Conservation (phyloP, 768 basidiomycete genomes). For the Rhodotorula kratochvilovae region DNA sequence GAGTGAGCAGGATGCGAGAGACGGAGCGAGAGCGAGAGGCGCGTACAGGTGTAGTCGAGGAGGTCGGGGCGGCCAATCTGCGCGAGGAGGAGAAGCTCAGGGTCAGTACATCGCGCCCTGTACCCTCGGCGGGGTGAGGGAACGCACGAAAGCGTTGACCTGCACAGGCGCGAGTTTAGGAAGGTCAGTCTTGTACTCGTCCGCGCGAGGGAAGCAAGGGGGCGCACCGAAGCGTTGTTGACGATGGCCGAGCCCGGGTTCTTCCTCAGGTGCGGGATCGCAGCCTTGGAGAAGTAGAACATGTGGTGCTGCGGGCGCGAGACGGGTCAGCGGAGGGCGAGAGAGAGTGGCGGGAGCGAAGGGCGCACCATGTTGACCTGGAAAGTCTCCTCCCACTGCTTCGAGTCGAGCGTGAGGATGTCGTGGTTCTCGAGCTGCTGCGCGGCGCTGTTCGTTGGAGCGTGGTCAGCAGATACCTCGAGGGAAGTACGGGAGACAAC, state of each 20-base stretch:
- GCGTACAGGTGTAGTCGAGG: conserved; percentile 51
- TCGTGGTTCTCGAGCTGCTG: conserved; percentile 40
- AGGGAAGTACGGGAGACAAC: neutral
- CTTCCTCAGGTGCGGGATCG: conserved; percentile 52
- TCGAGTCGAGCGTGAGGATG: conserved; percentile 38
- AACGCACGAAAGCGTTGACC: conserved; percentile 50
- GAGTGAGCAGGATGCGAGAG: neutral
- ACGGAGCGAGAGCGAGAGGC: no score
- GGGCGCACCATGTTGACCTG: conserved; percentile 35
- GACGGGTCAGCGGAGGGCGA: neutral
- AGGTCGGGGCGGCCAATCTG: conserved; percentile 53
- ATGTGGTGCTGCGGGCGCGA: neutral
- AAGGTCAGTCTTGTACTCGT: neutral
- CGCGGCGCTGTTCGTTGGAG: conserved; percentile 3
- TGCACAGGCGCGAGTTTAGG: neutral
- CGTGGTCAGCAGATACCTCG: neutral
- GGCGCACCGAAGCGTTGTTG: conserved; percentile 49
- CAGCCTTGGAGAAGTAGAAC: conserved; percentile 55
- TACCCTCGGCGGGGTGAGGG: accelerated
- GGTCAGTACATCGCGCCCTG: neutral
- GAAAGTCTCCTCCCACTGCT: conserved; percentile 42
- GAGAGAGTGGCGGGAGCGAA: conserved; percentile 26
- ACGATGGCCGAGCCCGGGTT: conserved; percentile 50
- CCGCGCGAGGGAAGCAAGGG: neutral
- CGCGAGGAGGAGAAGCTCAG: no score